These are phyloP conservation scores for Baorangia bicolor DNA, from an alignment of 768 basidiomycete species.

Conservation along the genomic window DNA sequence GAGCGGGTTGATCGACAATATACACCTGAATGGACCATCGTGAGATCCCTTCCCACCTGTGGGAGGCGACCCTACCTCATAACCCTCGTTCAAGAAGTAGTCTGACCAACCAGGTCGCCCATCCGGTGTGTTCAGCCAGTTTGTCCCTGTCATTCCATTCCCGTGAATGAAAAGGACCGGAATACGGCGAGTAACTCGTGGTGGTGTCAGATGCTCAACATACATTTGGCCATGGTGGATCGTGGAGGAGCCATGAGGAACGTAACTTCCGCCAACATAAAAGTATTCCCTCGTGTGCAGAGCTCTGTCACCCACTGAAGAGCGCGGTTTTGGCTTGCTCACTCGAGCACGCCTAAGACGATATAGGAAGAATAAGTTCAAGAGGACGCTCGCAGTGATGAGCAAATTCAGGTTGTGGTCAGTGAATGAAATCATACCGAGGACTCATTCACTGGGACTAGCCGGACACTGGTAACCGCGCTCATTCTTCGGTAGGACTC, in stretches of 20 bases:
- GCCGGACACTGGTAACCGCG: too few relatives aligned
- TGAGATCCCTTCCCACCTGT: not conserved
- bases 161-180: constrained; percentile 52
- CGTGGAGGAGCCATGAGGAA: constrained; percentile 33
- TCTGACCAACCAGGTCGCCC: constrained; percentile 57
- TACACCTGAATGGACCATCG: constrained; percentile 33
- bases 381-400: constrained; percentile 10
- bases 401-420: constrained; percentile 6
- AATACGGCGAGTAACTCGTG: constrained; percentile 34
- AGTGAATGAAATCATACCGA: constrained; percentile 8
- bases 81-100: constrained; percentile 49
- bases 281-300: constrained; percentile 48
- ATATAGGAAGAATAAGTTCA: constrained; percentile 22
- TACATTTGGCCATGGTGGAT: constrained; percentile 50
- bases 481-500: too few relatives aligned
- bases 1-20: constrained; percentile 46
- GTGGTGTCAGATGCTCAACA: constrained; percentile 49
- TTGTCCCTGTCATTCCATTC: constrained; percentile 52
- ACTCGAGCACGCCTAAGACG: not conserved
- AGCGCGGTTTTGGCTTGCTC: not conserved
- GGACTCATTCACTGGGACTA: not conserved
- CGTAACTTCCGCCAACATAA: constrained; percentile 47
- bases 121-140: constrained; percentile 54
- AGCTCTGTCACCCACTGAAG: constrained; percentile 24
- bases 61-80: constrained; percentile 38